Base-by-base conservation (phyloP, 805 yeast species). In the Kluyveromyces starmeri region DNA sequence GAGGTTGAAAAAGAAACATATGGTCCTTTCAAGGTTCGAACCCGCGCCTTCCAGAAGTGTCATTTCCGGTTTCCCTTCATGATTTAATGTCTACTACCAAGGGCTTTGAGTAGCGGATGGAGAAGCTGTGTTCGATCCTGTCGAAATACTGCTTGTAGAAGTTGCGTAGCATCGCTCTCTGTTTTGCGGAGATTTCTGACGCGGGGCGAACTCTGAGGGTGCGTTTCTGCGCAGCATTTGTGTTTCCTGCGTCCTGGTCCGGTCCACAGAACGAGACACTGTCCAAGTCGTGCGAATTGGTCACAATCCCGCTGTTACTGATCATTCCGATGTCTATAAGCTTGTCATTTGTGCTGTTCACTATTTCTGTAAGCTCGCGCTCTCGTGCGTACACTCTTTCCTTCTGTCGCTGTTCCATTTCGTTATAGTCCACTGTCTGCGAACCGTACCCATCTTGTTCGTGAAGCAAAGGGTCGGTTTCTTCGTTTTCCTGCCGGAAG, bases 311-410 rank as follows among this genome's bases (percentile, higher is more conserved):
- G 34, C 60, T 54, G 35, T 55, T 53, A 32, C 50, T 53, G 16
- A 57, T 48, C 62, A 57, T 54, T 2, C 59, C 55, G n/a, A 57
- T 57, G 34, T 57, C 62, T 18, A 57, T 54, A 18, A 54, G 42
- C 30, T 50, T 54, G 36, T 55, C 62, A 25, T 55, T 57, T 14
- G 60, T 54, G 28, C 39, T 49, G 9, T 52, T 42, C 8, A 57
- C 62, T 32, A 57, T 55, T 15, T 51, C 51, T 19, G 49, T 45
- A 26, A 57, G 40, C 30, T 52, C 50, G 17, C 47, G 43, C 16
- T 54, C 59, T 20, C 60, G 41, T 1, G 42, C 48, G 14, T 45
- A 41, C 13, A 43, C 33, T 27, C 42, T 42, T 27, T 39, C 44
- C 39, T 47, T 27, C 28, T 49, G 51, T 12, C 40, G 43, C 28